These are phyloP conservation scores for Rhipidocladum racemiflorum DNA, from an alignment of 176 grass and related monocot species.

Conservation along the genomic window DNA sequence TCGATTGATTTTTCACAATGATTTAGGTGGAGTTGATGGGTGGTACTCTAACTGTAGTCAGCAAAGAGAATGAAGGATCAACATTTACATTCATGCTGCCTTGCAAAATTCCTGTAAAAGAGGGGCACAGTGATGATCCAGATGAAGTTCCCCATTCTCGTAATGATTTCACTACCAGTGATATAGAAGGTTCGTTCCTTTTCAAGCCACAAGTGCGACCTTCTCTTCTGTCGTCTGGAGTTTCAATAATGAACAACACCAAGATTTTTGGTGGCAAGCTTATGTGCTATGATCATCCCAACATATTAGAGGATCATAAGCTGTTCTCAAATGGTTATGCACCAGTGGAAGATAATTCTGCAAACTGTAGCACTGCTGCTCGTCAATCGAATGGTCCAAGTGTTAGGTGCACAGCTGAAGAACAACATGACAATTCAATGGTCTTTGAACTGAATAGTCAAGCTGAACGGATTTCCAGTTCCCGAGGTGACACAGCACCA, in stretches of 20 bases:
- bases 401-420: conserved; percentile 36
- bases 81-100: conserved; percentile 80
- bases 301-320: conserved; percentile 37
- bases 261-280: conserved; percentile 41
- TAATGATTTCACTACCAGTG: conserved; percentile 37
- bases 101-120: conserved; percentile 70
- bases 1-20: conserved; percentile 24
- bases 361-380: conserved; percentile 20
- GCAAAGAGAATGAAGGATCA: conserved; percentile 76
- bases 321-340: conserved; percentile 32
- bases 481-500: conserved; percentile 35
- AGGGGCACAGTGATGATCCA: conserved; percentile 61
- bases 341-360: conserved; percentile 23
- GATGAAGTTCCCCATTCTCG: conserved; percentile 45
- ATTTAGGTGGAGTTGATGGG: conserved; percentile 91
- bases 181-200: conserved; percentile 67
- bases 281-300: conserved; percentile 29
- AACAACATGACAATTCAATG: conserved; percentile 32
- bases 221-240: conserved; percentile 41
- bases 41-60: conserved; percentile 67
- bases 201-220: conserved; percentile 59
- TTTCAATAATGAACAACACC: conserved; percentile 32
- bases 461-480: conserved; percentile 47
- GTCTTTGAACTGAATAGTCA: conserved; percentile 38
- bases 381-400: conserved; percentile 22